Percentiles rank a stretch among this genome's conserved stretches.
phyloP scores from a whole-genome alignment of 75 land plant species.

The Adiantum capillusveneris region DNA sequence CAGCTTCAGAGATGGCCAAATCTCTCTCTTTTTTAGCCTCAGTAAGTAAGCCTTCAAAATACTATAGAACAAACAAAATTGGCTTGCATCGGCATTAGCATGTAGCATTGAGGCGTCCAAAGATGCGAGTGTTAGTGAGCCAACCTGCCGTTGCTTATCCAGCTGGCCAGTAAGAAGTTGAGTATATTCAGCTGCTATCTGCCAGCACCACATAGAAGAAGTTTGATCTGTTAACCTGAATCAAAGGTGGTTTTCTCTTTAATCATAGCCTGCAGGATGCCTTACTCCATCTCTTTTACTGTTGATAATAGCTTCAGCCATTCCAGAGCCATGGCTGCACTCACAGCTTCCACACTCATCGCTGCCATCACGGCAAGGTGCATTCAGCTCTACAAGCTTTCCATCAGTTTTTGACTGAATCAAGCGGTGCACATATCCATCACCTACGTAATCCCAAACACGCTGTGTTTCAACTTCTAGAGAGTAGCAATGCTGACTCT shows the following conservation, averaged over 20 bases:
- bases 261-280: not conserved
- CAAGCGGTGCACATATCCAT: constrained; percentile 93
- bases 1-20: constrained; percentile 47
- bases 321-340: constrained; percentile 41
- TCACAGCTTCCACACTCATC: constrained; percentile 62
- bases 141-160: constrained; percentile 85
- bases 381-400: constrained; percentile 76
- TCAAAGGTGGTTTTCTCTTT: too few relatives aligned
- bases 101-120: not conserved
- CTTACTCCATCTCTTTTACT: constrained; percentile 81
- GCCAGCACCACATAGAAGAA: constrained; percentile 7
- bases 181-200: constrained; percentile 80
- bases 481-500: constrained; percentile 95
- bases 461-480: constrained; percentile 90
- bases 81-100: too few relatives aligned
- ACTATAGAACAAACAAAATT: too few relatives aligned
- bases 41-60: constrained; percentile 57
- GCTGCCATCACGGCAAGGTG: constrained; percentile 54
- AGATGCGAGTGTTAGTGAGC: not conserved
- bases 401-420: constrained; percentile 98
- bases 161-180: constrained; percentile 67
- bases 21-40: constrained; percentile 63
- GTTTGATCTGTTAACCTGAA: too few relatives aligned
- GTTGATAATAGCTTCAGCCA: constrained; percentile 47
- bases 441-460: constrained; percentile 97